Evolutionary conservation across 2,329 filamentous ascomycete species (phyloP).

Genomic region (Rugonectria rugulosa): DNA sequence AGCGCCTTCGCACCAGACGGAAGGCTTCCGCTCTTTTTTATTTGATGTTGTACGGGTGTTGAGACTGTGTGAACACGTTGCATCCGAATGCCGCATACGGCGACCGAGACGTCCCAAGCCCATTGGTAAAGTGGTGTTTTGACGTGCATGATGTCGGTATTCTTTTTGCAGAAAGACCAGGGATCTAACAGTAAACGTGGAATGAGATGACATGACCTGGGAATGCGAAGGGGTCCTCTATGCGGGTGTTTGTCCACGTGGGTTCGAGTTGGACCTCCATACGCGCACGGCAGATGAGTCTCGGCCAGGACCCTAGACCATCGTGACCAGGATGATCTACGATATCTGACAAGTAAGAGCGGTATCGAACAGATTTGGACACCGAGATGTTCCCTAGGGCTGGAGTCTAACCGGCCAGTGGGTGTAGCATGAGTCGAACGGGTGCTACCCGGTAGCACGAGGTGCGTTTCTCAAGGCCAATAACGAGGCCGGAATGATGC

Average conservation of each 20-base stretch:
- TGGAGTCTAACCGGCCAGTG: too few species aligned
- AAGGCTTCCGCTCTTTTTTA: slow-evolving; percentile 10
- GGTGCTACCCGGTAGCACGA: not conserved
- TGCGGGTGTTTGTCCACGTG: not conserved
- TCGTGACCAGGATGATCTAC: not conserved
- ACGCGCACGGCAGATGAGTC: not conserved
- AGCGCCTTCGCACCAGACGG: slow-evolving; percentile 1
- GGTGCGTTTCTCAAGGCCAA: not conserved
- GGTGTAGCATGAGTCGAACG: too few species aligned
- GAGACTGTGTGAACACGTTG: not conserved
- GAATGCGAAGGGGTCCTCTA: not conserved
- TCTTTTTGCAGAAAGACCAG: not conserved
- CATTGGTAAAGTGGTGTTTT: not conserved
- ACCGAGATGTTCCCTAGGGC: not conserved
- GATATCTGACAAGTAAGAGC: not conserved
- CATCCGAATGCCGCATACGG: not conserved
- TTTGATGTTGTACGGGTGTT: not conserved
- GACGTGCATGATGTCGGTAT: not conserved
- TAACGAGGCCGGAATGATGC: not conserved
- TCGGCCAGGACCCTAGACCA: not conserved
- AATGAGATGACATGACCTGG: not conserved
- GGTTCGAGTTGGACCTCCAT: not conserved
- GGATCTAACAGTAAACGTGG: not conserved
- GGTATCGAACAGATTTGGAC: not conserved
- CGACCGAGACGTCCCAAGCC: not conserved